Evolutionary conservation across 2,329 filamentous ascomycete species (phyloP).

Genomic region (Alternaria consortialis): DNA sequence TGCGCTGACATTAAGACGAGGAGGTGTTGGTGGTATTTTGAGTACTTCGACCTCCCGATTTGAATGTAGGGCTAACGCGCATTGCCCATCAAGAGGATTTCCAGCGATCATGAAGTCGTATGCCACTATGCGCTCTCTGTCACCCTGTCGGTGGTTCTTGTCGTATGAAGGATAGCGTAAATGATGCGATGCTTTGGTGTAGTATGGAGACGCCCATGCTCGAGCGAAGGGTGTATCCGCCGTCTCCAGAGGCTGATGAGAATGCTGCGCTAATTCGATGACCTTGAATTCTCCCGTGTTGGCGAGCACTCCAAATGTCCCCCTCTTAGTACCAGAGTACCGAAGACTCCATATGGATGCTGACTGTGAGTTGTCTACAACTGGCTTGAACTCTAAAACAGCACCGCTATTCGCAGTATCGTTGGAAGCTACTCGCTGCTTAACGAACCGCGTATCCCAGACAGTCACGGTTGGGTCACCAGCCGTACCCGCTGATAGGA

Average conservation of each 20-base stretch:
- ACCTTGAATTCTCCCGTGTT: conserved; percentile 68
- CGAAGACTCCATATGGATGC: conserved; percentile 69
- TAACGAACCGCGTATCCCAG: conserved; percentile 74
- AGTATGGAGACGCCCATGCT: conserved; percentile 55
- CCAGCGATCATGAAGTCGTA: conserved; percentile 68
- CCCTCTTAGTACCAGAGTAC: conserved; percentile 66
- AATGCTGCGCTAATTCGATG: conserved; percentile 64
- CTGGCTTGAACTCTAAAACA: conserved; percentile 66
- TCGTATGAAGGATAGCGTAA: conserved; percentile 58
- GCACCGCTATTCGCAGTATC: conserved; percentile 65
- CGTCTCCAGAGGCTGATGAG: conserved; percentile 39
- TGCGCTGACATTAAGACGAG: conserved; percentile 55
- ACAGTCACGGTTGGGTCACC: conserved; percentile 78
- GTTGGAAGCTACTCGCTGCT: conserved; percentile 36
- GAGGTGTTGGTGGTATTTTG: conserved; percentile 56
- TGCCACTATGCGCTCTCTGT: conserved; percentile 62
- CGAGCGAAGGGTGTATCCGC: conserved; percentile 32
- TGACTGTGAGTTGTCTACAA: conserved; percentile 59
- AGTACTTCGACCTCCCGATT: conserved; percentile 61
- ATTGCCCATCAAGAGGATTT: conserved; percentile 57
- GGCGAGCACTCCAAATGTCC: conserved; percentile 66
- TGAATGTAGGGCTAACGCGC: conserved; percentile 62
- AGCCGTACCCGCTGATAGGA: conserved; percentile 76
- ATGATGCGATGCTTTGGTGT: conserved; percentile 55
- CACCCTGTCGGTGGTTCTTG: conserved; percentile 53